Evolutionary conservation across 805 yeast genomes (phyloP), one percentile per base, ranked within the genome.

Genomic region (Grigorovia humatica): DNA sequence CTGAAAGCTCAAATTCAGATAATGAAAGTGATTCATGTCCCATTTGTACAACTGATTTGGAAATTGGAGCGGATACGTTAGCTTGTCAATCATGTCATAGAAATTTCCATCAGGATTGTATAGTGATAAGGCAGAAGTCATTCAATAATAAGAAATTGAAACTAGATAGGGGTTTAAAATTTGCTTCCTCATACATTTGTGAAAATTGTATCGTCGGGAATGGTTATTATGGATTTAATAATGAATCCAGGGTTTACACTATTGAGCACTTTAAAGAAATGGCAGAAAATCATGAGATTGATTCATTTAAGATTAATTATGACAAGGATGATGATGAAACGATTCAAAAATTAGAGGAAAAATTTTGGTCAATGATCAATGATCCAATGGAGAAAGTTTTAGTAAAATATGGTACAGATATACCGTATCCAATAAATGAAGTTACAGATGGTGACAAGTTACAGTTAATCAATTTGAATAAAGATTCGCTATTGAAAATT

Each of bases 201-300:
- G 84, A 83, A 48, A 77, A 77, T 52, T 90, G 98, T 66, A 70
- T 90, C n/a, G 73, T 85, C 13, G 96, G 96, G 0, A 83, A 87
- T 43, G 91, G 93, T 1, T 89, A 82, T 56, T 90, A 88, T 61
- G 96, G 95, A 0, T 90, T 91, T 65, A 90, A 85, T 56, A 93
- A 85, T 56, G 72, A 74, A 1, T 77, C 81, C 1, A 63, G 71
- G 18, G 69, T 71, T 44, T 83, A 83, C 61, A 71, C 83, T 0
- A 67, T 87, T 15, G 65, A 70, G 0, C 82, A 83, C 52, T 90
- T 89, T 64, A 74, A 77, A 55, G 65, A 74, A 4, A 70, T 77
- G 54, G 82, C 69, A 32, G 27, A 23, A 23, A 23, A 23, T 38
- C 69, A 74, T 23, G 81, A 82, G 58, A 74, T 70, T 9, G 71